phyloP scores from a whole-genome alignment of 73 alveolate genomes.

The Symbiodinium natans region DNA sequence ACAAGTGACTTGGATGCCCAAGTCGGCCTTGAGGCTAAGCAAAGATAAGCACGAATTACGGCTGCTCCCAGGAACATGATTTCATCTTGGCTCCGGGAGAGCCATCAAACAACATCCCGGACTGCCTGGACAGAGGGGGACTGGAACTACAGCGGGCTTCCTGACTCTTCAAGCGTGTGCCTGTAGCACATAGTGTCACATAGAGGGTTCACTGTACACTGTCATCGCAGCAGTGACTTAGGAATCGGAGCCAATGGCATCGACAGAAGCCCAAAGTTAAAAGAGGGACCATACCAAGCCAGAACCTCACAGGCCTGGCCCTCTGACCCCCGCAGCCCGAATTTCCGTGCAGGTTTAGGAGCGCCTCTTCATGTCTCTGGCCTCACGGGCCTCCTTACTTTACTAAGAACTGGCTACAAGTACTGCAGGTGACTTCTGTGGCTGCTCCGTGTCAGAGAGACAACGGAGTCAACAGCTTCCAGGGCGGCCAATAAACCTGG shows the following conservation, averaged over 20 bases:
- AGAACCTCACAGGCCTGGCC: neutral
- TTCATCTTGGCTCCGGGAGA: neutral
- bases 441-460: no score
- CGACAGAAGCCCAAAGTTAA: no score
- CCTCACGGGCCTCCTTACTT: no score
- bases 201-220: no score
- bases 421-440: no score
- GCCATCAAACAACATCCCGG: conserved; percentile 2
- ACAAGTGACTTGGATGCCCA: neutral
- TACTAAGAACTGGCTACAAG: no score
- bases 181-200: neutral
- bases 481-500: neutral
- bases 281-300: no score
- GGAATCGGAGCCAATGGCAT: no score
- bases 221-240: no score
- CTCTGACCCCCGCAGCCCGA: neutral
- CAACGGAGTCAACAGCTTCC: neutral
- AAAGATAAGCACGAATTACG: neutral
- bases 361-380: no score
- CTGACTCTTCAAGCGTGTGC: neutral
- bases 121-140: neutral
- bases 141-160: neutral
- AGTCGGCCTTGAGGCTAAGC: neutral
- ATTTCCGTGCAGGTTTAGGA: no score
- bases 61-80: neutral